phyloP scores from a whole-genome alignment of 1,284 basidiomycete genomes.

The Naganishia sp. region DNA sequence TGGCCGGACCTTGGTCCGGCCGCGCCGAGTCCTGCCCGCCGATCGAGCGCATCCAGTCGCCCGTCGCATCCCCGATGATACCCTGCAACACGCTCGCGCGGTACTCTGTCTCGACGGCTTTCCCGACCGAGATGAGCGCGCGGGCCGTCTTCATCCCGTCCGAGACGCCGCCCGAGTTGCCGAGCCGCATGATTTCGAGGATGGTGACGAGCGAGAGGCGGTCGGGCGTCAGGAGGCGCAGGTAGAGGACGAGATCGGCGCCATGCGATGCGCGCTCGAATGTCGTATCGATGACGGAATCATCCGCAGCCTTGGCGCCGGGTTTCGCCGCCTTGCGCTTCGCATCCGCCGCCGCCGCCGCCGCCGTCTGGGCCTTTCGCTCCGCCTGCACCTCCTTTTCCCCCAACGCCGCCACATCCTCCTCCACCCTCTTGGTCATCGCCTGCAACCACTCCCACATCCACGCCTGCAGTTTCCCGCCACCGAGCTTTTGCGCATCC shows the following conservation, averaged over 20 bases:
- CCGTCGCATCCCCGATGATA: slow-evolving; percentile 47
- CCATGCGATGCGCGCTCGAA: slow-evolving; percentile 34
- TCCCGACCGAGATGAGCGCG: slow-evolving; percentile 78
- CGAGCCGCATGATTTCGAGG: slow-evolving; percentile 82
- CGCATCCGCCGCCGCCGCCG: slow-evolving; percentile 24
- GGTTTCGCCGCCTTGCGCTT: background rate
- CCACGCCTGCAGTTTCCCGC: slow-evolving; percentile 68
- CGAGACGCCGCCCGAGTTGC: slow-evolving; percentile 71
- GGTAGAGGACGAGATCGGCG: slow-evolving; percentile 57
- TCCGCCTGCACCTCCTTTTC: slow-evolving; percentile 46
- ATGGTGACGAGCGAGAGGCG: slow-evolving; percentile 87
- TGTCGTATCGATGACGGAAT: slow-evolving; percentile 7
- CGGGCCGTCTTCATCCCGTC: slow-evolving; percentile 91
- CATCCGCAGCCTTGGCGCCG: background rate
- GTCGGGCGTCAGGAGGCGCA: slow-evolving; percentile 72
- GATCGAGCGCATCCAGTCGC: slow-evolving; percentile 17
- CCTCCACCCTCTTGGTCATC: slow-evolving; percentile 61
- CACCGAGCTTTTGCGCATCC: slow-evolving; percentile 56
- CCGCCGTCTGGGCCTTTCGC: slow-evolving; percentile 35
- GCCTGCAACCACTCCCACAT: slow-evolving; percentile 86
- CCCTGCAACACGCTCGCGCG: slow-evolving; percentile 76
- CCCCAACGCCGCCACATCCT: slow-evolving; percentile 62
- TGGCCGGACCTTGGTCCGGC: background rate
- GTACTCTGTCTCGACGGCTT: slow-evolving; percentile 84
- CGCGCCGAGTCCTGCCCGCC: slow-evolving; percentile 38